Conservation (phyloP, 23 red algal genomes). For the Cyanidioschyzon merolae region DNA sequence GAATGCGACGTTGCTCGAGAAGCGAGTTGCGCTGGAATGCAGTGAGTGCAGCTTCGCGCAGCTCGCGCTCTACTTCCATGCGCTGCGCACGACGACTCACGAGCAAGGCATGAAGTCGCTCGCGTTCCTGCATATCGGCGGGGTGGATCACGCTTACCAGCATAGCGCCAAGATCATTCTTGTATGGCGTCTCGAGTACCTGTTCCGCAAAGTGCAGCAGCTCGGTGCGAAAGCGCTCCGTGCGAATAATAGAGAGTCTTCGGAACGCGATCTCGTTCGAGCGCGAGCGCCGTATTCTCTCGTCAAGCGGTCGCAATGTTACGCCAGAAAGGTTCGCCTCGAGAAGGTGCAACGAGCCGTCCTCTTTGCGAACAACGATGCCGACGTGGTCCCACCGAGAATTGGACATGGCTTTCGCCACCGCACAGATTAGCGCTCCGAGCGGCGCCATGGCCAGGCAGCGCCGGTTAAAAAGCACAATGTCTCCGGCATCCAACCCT, state of each 20-base stretch:
- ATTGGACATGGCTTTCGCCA: conserved; percentile 75
- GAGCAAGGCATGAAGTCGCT: conserved; percentile 74
- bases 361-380: conserved; percentile 50
- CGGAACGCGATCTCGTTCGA: conserved; percentile 90
- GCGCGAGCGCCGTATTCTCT: conserved; percentile 64
- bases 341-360: conserved; percentile 59
- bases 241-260: conserved; percentile 66
- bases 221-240: conserved; percentile 42
- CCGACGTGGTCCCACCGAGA: conserved; percentile 95
- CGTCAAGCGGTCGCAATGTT: conserved; percentile 60
- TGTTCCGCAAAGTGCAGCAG: conserved; percentile 62
- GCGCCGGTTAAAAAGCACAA: conserved; percentile 94
- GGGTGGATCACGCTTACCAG: conserved; percentile 66
- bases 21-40: conserved; percentile 63
- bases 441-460: conserved; percentile 70
- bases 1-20: conserved; percentile 40
- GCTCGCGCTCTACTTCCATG: conserved; percentile 61
- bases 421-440: conserved; percentile 64
- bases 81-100: conserved; percentile 62
- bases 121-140: conserved; percentile 79
- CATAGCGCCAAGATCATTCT: conserved; percentile 52
- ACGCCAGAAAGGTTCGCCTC: conserved; percentile 92
- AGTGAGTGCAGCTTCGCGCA: conserved; percentile 65
- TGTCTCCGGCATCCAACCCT: conserved; percentile 85
- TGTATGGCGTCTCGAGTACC: conserved; percentile 77